Conservation (phyloP, 495 filamentous ascomycete species). For the Durotheca rogersii region DNA sequence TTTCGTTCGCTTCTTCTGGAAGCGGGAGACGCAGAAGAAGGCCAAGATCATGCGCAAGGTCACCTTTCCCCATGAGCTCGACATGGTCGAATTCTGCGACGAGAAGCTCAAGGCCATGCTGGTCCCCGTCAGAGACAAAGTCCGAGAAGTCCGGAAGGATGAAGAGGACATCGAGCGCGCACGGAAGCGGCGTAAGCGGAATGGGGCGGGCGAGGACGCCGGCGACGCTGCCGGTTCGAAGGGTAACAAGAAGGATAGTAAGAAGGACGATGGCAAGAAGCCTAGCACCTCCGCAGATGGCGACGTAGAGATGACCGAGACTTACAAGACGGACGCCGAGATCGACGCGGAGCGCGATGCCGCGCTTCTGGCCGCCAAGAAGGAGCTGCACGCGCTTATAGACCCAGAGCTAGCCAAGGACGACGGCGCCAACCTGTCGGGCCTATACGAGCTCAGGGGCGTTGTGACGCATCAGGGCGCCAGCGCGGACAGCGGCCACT, state of each 20-base stretch:
- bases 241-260: slow-evolving; percentile 51
- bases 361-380: slow-evolving; percentile 72
- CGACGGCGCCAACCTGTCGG: slow-evolving; percentile 83
- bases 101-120: slow-evolving; percentile 81
- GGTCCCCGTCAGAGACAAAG: slow-evolving; percentile 89
- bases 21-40: slow-evolving; percentile 90
- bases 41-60: slow-evolving; percentile 99
- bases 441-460: slow-evolving; percentile 90
- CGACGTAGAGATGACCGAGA: slow-evolving; percentile 70
- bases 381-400: slow-evolving; percentile 76
- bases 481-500: slow-evolving; percentile 96
- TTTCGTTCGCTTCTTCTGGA: slow-evolving; percentile 98
- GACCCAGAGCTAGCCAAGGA: slow-evolving; percentile 69
- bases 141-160: slow-evolving; percentile 92
- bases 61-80: slow-evolving; percentile 88
- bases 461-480: slow-evolving; percentile 97
- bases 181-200: slow-evolving; percentile 81
- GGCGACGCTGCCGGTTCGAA: slow-evolving; percentile 44
- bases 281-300: slow-evolving; percentile 44
- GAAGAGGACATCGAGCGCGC: slow-evolving; percentile 86
- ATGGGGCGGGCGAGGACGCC: slow-evolving; percentile 60
- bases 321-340: slow-evolving; percentile 89
- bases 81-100: slow-evolving; percentile 92
- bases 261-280: slow-evolving; percentile 41
- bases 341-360: slow-evolving; percentile 80